Base-by-base conservation (phyloP, 257 asterid species). In the Echium plantagineum region DNA sequence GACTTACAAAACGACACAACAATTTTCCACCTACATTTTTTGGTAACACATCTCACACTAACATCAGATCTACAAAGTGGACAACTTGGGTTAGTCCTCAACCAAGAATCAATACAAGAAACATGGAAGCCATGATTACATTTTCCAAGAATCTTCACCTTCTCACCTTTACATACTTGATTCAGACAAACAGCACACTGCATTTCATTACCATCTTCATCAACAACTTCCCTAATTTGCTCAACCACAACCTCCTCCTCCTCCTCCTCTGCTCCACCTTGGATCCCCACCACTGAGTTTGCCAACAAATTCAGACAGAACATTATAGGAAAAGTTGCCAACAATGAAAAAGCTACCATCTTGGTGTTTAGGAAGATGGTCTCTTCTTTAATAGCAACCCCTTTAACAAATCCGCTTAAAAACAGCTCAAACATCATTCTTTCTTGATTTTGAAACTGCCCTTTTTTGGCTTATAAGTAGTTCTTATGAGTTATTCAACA, bases 101-200 rank as follows among this genome's bases (percentile, higher is more conserved):
- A 52, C 46, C 46, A 35, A 35, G 46, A 35, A 35, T 35, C 77
- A 61, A 77, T 74, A 59, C 83, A 74, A 12, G 55, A 57, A 3
- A 55, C 66, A 63, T 77, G 83, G 57, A 67, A 77, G 0, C 73
- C 80, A 63, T 74, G 83, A 9, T 54, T 59, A 46, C 83, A 77
- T 52, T 31, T 61, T 0, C 64, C 55, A 18, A 77, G 65, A 68
- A 74, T 48, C 75, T 64, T 22, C 38, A 64, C 15, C 57, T 61
- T 62, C 74, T 75, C 46, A 26, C 75, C 77, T 3, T 47, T 66
- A 2, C 19, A 65, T 1, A 77, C 69, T 4, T 74, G 68, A 9
- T 61, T 32, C 0, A 77, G 71, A 60, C 83, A 74, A 22, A 77
- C 72, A 2, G 71, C 71, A 54, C 83, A 77, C 61, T 67, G 58